phyloP scores from a whole-genome alignment of 2,329 filamentous ascomycete species.

The Neofusicoccum parvum region DNA sequence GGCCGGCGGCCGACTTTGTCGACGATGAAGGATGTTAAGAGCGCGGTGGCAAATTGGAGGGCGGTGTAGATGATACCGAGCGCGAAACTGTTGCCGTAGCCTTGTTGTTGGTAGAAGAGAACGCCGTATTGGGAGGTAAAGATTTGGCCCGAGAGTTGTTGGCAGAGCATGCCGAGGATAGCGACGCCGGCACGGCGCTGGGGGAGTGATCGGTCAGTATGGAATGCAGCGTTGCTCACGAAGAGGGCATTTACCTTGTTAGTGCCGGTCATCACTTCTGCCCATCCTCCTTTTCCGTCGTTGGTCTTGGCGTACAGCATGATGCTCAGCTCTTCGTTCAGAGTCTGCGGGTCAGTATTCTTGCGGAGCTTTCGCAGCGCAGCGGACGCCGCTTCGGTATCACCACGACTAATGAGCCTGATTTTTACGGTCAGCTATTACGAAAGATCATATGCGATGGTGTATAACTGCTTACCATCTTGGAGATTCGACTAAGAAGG shows the following conservation, averaged over 20 bases:
- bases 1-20: conserved; percentile 45
- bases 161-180: conserved; percentile 14
- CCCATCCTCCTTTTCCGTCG: conserved; percentile 9
- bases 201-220: no score
- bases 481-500: conserved; percentile 12
- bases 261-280: conserved; percentile 4
- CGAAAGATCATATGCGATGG: no score
- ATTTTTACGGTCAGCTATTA: neutral
- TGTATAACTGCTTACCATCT: neutral
- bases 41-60: conserved; percentile 8
- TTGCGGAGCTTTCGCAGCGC: conserved; percentile 10
- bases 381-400: conserved; percentile 3
- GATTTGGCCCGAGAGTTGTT: conserved; percentile 17
- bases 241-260: neutral
- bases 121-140: conserved; percentile 20
- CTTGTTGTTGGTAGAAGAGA: conserved; percentile 19
- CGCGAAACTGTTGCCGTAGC: conserved; percentile 13
- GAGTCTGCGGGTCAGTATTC: neutral
- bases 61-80: conserved; percentile 16
- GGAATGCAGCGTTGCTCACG: neutral
- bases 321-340: conserved; percentile 7
- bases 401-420: conserved; percentile 15
- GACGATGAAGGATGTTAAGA: conserved; percentile 27
- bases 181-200: conserved; percentile 13
- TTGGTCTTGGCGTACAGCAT: conserved; percentile 15